phyloP scores from a whole-genome alignment of 148 eudicot species.

The Cornus suecica region DNA sequence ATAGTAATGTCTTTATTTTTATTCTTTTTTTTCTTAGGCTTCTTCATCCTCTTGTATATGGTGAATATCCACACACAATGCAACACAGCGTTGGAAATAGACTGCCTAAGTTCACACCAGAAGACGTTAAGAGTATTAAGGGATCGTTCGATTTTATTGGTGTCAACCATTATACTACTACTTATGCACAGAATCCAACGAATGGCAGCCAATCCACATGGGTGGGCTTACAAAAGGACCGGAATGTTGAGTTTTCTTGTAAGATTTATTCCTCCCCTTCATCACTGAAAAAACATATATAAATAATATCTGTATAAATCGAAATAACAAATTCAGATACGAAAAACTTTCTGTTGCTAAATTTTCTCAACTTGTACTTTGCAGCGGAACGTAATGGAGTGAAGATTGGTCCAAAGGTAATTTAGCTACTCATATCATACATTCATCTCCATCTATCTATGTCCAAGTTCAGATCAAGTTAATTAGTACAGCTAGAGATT shows the following conservation, averaged over 20 bases:
- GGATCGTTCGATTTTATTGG: conserved; percentile 88
- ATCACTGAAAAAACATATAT: neutral
- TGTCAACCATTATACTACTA: conserved; percentile 86
- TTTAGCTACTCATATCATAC: neutral
- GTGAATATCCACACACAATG: conserved; percentile 86
- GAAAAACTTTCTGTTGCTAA: no score
- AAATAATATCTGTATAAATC: no score
- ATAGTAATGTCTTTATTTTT: neutral
- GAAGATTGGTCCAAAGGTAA: conserved; percentile 82
- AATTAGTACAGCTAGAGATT: neutral
- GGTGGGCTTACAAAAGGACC: conserved; percentile 72
- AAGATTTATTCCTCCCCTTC: conserved; percentile 16
- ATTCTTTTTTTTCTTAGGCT: conserved; percentile 48
- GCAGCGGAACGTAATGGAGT: conserved; percentile 67
- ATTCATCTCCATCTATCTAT: neutral
- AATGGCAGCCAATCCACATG: conserved; percentile 24
- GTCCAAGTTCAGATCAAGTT: neutral
- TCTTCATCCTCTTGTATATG: conserved; percentile 80
- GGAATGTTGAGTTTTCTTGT: conserved; percentile 88
- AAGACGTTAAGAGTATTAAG: conserved; percentile 68
- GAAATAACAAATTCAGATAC: no score
- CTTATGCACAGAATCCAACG: conserved; percentile 59
- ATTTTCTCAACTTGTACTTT: conserved; percentile 6
- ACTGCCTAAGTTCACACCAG: conserved; percentile 73
- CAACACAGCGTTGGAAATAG: conserved; percentile 67